Evolutionary conservation across 306 rosid genomes (phyloP).

Genomic region (Malus fusca): DNA sequence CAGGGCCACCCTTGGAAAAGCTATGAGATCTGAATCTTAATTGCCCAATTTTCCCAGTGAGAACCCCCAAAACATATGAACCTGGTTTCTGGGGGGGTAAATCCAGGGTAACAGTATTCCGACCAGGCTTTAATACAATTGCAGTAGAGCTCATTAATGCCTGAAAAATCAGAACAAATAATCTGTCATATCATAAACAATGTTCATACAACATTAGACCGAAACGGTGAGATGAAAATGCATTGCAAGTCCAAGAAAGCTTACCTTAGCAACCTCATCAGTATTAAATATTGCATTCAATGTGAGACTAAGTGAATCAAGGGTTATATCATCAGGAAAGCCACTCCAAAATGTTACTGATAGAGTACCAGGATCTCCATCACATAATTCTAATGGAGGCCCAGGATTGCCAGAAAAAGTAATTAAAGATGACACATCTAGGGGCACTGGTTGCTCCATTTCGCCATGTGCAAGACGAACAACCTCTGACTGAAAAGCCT

Average conservation of each 20-base stretch:
- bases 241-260: constrained; percentile 18
- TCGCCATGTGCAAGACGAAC: constrained; percentile 83
- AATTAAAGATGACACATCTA: constrained; percentile 90
- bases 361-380: constrained; percentile 84
- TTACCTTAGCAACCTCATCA: constrained; percentile 96
- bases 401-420: constrained; percentile 96
- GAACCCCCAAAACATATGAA: constrained; percentile 93
- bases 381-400: constrained; percentile 86
- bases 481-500: constrained; percentile 85
- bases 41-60: constrained; percentile 91
- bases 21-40: constrained; percentile 90
- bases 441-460: constrained; percentile 92
- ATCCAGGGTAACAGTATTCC: constrained; percentile 75
- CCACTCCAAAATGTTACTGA: constrained; percentile 93
- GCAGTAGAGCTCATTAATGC: constrained; percentile 69
- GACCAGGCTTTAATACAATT: constrained; percentile 82
- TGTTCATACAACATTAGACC: constrained; percentile 7
- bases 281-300: constrained; percentile 71
- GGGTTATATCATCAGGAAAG: constrained; percentile 93
- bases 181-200: not conserved
- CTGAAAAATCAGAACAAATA: constrained; percentile 41
- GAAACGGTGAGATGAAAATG: constrained; percentile 14
- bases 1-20: constrained; percentile 93
- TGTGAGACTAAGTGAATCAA: constrained; percentile 85
- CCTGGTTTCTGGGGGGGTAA: constrained; percentile 97